Percentiles rank a stretch among this genome's conserved stretches.
Evolutionary conservation across 306 rosid species (phyloP).

Genomic region (Ormosia semicastrata): DNA sequence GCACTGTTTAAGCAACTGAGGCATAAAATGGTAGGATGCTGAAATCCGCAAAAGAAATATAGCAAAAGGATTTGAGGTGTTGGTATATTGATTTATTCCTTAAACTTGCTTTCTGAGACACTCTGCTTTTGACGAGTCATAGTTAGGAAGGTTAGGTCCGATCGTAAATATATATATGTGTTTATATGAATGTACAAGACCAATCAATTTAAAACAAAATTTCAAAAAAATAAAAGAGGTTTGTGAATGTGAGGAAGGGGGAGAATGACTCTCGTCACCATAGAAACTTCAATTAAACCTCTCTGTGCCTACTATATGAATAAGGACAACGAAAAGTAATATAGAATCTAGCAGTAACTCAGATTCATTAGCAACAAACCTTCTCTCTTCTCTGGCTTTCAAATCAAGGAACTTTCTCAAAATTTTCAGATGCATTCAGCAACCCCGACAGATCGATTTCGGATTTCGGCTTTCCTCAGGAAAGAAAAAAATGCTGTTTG

Average conservation of each 20-base stretch:
- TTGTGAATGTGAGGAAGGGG: neutral
- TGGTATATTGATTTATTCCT: conserved; percentile 1
- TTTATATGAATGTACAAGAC: neutral
- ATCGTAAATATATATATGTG: neutral
- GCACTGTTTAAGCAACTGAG: neutral
- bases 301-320: neutral
- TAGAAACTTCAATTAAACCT: neutral
- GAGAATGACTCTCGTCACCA: neutral
- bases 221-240: neutral
- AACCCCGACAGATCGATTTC: neutral
- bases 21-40: neutral
- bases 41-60: neutral
- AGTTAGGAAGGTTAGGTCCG: conserved; percentile 25
- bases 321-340: neutral
- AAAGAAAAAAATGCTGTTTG: neutral
- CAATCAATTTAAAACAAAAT: neutral
- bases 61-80: neutral
- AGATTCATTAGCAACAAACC: neutral
- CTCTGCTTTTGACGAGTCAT: neutral
- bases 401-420: conserved; percentile 9
- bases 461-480: neutral
- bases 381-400: neutral
- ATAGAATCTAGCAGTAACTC: neutral
- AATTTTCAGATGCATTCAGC: neutral
- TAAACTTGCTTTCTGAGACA: neutral